A percentile compares a stretch with the other conserved stretches of the same genome.
Conservation (phyloP, 2,329 filamentous ascomycete genomes). For the Fusarium haematococcum region DNA sequence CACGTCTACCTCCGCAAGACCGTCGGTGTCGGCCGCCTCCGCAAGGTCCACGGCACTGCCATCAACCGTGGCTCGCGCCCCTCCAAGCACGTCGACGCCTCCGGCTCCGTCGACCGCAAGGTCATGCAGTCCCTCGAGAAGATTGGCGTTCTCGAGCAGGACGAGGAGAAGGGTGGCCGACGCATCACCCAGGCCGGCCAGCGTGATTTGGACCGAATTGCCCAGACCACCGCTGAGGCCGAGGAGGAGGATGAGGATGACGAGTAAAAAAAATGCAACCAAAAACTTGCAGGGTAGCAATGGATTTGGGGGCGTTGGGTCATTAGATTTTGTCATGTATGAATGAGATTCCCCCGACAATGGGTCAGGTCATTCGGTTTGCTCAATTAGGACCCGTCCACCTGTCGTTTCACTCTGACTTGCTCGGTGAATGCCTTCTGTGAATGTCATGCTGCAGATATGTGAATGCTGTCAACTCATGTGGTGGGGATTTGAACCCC, state of each 20-base stretch:
- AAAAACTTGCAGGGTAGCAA: conserved; percentile 35
- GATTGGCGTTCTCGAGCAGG: conserved; percentile 97
- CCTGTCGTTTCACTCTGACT: conserved; percentile 33
- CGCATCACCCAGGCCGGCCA: conserved; percentile 98
- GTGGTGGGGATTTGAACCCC: not conserved
- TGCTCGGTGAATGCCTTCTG: conserved; percentile 1
- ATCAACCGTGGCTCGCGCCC: conserved; percentile 97
- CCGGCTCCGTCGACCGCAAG: conserved; percentile 96
- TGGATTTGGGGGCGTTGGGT: conserved; percentile 57
- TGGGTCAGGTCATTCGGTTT: conserved; percentile 55
- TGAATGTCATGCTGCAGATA: conserved; percentile 16
- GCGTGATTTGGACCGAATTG: conserved; percentile 98
- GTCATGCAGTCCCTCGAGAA: conserved; percentile 98
- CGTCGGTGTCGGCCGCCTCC: conserved; percentile 96
- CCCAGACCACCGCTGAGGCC: conserved; percentile 81
- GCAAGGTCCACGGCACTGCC: conserved; percentile 94
- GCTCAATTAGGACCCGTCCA: conserved; percentile 50
- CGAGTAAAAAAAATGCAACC: conserved; percentile 67
- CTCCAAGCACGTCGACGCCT: conserved; percentile 95
- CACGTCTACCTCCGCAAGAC: conserved; percentile 99
- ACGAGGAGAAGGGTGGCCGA: conserved; percentile 98
- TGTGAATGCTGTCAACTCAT: not conserved
- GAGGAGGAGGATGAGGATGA: conserved; percentile 75
- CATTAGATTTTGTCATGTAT: conserved; percentile 55
- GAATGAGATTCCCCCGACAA: conserved; percentile 54